Evolutionary conservation across 1,284 basidiomycete genomes (phyloP), one percentile per base, ranked within the genome.

Genomic region (Fomitopsis betulina): DNA sequence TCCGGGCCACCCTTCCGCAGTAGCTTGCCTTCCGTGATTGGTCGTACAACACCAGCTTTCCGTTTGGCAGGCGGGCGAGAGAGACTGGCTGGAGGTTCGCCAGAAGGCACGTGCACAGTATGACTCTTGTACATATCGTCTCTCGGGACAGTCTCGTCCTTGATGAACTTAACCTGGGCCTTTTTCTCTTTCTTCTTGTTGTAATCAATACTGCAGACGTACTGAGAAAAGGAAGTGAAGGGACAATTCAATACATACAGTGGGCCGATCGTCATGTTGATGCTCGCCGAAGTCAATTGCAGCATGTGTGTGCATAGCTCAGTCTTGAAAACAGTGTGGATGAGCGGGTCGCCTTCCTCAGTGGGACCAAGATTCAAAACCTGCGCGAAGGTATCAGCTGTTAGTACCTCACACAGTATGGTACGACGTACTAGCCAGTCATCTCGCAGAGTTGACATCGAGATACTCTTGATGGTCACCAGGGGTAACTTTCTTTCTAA

Each of bases 171-270:
- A 74, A 99, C 94, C 57, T 85, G 79, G 2, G 91, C 87, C 70
- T 88, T 88, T 79, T 99, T 99, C 66, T 96, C 96, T 75, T 95
- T 98, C 83, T 98, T 99, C 82, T 99, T 99, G 42, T 83, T 81
- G 71, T 97, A 99, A 53, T 91, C 85, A 60, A 97, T 77, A 2
- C 93, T 96, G 60, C 21, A 55, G 12, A 38, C 56, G 19, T 61
- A 54, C 58, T 53, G 55, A 25, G 54, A 59, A 54, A 55, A 40
- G 21, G 52, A 37, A 33, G 8, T 37, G 49, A 50, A 37, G 23
- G 53, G 15, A 25, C 60, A 40, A 5, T 15, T 32, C 21, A 27
- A 37, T 9, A 76, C 91, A 67, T 70, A 96, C 92, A 80, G 83
- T 23, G 93, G 88, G 0, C 82, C 85, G 64, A 96, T 85, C 49